Evolutionary conservation across 495 filamentous ascomycete genomes (phyloP).

Genomic region (Podospora comata): DNA sequence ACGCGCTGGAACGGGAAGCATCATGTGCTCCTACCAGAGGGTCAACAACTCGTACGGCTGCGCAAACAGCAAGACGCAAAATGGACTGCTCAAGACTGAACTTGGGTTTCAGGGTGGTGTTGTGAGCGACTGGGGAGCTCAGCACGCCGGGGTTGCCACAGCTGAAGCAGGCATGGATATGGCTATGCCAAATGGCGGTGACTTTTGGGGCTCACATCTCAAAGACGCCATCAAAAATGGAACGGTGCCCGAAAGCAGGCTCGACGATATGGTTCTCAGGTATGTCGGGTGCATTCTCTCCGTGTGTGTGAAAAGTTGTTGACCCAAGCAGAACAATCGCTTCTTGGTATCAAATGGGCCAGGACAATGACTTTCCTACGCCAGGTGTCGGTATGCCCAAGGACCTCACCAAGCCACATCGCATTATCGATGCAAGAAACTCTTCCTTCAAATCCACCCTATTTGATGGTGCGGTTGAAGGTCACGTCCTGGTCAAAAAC

Average conservation of each 20-base stretch:
- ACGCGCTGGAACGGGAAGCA: constrained; percentile 55
- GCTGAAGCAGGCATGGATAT: constrained; percentile 60
- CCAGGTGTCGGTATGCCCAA: constrained; percentile 45
- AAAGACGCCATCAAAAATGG: constrained; percentile 47
- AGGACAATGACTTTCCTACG: constrained; percentile 49
- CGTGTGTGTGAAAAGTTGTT: not conserved
- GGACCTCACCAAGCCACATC: constrained; percentile 54
- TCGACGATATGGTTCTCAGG: constrained; percentile 54
- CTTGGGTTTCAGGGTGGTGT: constrained; percentile 61
- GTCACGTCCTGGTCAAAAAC: constrained; percentile 65
- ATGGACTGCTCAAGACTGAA: constrained; percentile 62
- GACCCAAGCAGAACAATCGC: constrained; percentile 51
- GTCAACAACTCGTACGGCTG: constrained; percentile 66
- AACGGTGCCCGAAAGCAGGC: constrained; percentile 44
- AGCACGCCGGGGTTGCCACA: constrained; percentile 53
- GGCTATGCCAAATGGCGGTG: constrained; percentile 54
- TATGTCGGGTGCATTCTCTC: constrained; percentile 14
- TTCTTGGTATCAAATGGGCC: constrained; percentile 56
- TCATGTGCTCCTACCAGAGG: constrained; percentile 71
- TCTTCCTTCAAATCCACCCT: constrained; percentile 39
- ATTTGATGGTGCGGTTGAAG: constrained; percentile 48
- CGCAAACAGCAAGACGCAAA: constrained; percentile 59
- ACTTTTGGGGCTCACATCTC: constrained; percentile 40
- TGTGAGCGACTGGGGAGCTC: constrained; percentile 62
- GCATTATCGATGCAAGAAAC: constrained; percentile 48